Evolutionary conservation across 495 filamentous ascomycete species (phyloP), one percentile per base, ranked within the genome.

Genomic region (Talaromyces adpressus): DNA sequence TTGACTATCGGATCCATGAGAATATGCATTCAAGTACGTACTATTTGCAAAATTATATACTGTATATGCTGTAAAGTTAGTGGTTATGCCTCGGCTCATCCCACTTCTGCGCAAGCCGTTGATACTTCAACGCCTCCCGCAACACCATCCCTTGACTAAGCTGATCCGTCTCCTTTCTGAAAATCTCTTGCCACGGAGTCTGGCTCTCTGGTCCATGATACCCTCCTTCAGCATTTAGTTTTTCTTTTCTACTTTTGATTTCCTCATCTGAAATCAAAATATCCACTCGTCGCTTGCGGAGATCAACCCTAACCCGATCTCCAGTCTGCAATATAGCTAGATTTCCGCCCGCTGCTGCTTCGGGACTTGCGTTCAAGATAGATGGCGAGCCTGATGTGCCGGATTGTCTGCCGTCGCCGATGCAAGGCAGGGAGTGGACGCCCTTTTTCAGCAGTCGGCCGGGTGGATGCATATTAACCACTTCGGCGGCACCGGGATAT

Each of bases 331-430:
- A 64, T 30, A 87, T 68, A 36, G 76, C 83, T 20, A 87, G 73
- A 34, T 85, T 85, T 9, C 84, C 84, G 7, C 84, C 83, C 12
- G 82, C 81, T n/a, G 83, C 82, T 49, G 84, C 84, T 64, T 87
- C 84, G 9, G 84, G 84, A 57, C 79, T 83, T 16, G 81, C 81
- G 63, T 84, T 84, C 22, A 84, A 67, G 57, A 85, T 85, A 22
- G 79, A 83, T 12, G 80, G 80, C 1, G 79, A 83, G 2, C 76
- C 79, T n/a, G 81, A 83, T 8, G 81, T 84, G 57, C 82, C 79
- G 60, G 81, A 79, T 70, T 85, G 78, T 68, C 84, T 69, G 18
- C 84, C 77, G 66, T 87, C 82, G 52, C 77, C 79, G 68, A 87
- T 79, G 66, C 84, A 82, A 62, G 83, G 79, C 20, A 85, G 69